Base-by-base conservation (phyloP, 169 alveolate genomes). In the Theileria orientalis region DNA sequence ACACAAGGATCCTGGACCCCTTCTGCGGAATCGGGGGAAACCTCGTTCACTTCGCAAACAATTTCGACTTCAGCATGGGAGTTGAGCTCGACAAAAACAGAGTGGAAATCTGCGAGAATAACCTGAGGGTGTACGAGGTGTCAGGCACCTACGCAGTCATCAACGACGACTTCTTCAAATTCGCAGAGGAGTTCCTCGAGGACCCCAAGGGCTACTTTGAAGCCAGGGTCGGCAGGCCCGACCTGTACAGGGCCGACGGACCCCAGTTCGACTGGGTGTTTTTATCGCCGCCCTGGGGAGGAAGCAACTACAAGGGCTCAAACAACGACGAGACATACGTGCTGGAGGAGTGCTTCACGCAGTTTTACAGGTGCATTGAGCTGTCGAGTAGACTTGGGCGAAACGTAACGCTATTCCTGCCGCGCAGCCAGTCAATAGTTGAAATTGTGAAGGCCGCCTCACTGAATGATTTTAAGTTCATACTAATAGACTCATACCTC, bases 241-340 rank as follows among this genome's bases (percentile, higher is more conserved):
- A 63, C 6, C 19, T 35, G 63, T 42, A 13, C 19, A 60, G 54
- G 54, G 40, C 35, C 21, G 74, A 77, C 11, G 27, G 66, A 21
- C 82, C 42, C 33, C 33, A 30, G 8, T 80, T 72, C 47, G 78
- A 70, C 74, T 72, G 77, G 42, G 32, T 61, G 8, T 67, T 47
- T 33, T 33, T 73, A 30, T 80, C 88, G 1, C 88, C 88, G 25
- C 88, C 88, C 30, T 80, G 88, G 88, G 88, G 88, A 1, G 83
- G 88, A 40, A 73, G 44, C 51, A 13, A 54, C 47, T 80, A 80
- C 33, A 25, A 60, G 21, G 88, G 88, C 21, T 16, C 70, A 16
- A 1, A 42, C 35, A 46, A 46, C 21, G 68, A 66, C 59, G 72
- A 32, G 21, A 23, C 63, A 14, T 76, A 33, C 63, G 40, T 21